Evolutionary conservation across 495 filamentous ascomycete genomes (phyloP), one percentile per base, ranked within the genome.

Genomic region (Penicillium fimorum): DNA sequence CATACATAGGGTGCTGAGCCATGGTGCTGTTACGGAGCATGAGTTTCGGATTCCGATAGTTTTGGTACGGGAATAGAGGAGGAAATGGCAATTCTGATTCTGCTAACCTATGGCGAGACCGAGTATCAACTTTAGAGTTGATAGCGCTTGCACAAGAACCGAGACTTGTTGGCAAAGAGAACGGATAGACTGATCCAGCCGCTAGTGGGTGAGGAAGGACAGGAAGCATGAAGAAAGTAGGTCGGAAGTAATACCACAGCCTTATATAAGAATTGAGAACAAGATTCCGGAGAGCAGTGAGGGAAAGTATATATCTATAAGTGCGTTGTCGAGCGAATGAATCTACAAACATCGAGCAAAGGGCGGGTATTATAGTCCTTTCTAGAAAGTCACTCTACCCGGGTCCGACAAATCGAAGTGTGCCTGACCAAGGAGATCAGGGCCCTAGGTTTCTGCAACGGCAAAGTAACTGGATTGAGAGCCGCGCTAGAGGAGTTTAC

Each of bases 61-160:
- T 13, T 29, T 33, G 41, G 4, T 7, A 40, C 53, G 38, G 37
- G 37, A 50, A 12, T 37, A 45, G 18, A 18, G 20, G 20, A 50
- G 41, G 56, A 33, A 33, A 56, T 41, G 47, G 37, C 9, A 40
- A 48, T 68, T 45, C 43, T 53, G 47, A 59, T 64, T 57, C 42
- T 68, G 74, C 74, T 75, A 47, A 79, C 76, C 74, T 77, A 50
- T 69, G 66, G 58, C 70, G 73, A 70, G 73, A 71, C 60, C 71
- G 65, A 32, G 68, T 58, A 58, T 77, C 73, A 27, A 70, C 59
- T 57, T 70, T 71, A 50, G 66, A 62, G 58, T 67, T 70, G 43
- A 66, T 53, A 18, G 74, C 68, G 49, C 66, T 59, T 52, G 67
- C 69, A 50, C 68, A 68, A 48, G 72, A 70, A 43, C 64, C 59